A percentile compares a stretch with the other conserved stretches of the same genome.
phyloP scores from a whole-genome alignment of 2,329 filamentous ascomycete species.

The Stagonosporopsis rhizophila region DNA sequence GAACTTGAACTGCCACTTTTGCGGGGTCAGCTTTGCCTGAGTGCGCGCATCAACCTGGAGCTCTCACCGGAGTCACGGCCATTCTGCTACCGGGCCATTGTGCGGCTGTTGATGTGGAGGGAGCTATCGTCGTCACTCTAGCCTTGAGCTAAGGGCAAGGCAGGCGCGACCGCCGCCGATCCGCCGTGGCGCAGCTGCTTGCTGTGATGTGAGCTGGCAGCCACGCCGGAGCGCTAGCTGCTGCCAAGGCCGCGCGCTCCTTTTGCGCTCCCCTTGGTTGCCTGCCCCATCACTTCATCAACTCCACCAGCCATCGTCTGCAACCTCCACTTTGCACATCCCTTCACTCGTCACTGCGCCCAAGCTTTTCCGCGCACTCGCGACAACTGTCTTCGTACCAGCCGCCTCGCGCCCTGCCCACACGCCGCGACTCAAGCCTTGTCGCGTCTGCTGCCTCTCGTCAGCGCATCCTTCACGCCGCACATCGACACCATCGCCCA shows the following conservation, averaged over 20 bases:
- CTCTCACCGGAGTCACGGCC: slow-evolving; percentile 52
- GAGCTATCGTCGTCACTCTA: slow-evolving; percentile 34
- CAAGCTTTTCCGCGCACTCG: slow-evolving; percentile 20
- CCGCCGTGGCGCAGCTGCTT: slow-evolving; percentile 14
- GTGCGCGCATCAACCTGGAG: neutral
- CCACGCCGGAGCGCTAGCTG: neutral
- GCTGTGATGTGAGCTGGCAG: slow-evolving; percentile 1
- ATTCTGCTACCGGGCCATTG: slow-evolving; percentile 42
- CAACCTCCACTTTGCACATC: slow-evolving; percentile 18
- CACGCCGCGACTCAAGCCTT: slow-evolving; percentile 26
- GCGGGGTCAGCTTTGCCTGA: slow-evolving; percentile 33
- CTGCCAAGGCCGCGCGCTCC: slow-evolving; percentile 11
- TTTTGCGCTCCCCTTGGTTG: slow-evolving; percentile 23
- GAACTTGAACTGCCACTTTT: slow-evolving; percentile 99
- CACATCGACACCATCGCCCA: slow-evolving; percentile 11
- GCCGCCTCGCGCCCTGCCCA: slow-evolving; percentile 30
- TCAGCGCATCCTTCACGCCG: slow-evolving; percentile 18
- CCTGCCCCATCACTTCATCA: slow-evolving; percentile 18
- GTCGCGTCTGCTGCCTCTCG: slow-evolving; percentile 24
- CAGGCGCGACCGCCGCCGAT: slow-evolving; percentile 21
- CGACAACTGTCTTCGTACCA: slow-evolving; percentile 21
- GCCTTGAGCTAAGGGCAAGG: slow-evolving; percentile 19
- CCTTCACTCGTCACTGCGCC: slow-evolving; percentile 14
- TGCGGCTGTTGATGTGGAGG: slow-evolving; percentile 22
- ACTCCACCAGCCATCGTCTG: slow-evolving; percentile 15